Conservation (phyloP, 257 asterid species). For the Ocimum tenuiflorum region DNA sequence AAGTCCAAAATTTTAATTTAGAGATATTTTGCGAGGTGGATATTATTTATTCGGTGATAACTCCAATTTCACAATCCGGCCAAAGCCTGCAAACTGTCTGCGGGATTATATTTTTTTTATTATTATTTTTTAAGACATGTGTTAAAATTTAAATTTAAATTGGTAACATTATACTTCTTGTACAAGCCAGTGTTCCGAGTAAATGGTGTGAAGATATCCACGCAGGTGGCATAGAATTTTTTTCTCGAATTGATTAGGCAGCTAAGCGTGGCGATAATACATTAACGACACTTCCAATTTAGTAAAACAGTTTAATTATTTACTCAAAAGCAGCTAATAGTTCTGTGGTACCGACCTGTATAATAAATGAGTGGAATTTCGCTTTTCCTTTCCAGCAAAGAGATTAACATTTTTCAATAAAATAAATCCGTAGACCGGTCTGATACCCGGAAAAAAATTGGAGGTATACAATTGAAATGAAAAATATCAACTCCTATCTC, state of each 20-base stretch:
- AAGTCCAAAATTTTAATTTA: not conserved
- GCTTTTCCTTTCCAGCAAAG: conserved; percentile 2
- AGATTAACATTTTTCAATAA: not conserved
- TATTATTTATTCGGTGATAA: no score
- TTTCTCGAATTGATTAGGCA: not conserved
- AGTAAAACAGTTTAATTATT: conserved; percentile 11
- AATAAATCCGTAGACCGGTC: not conserved
- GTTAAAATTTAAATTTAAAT: not conserved
- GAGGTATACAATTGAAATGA: no score
- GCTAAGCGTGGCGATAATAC: conserved; percentile 1
- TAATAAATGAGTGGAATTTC: not conserved
- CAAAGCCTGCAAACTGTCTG: conserved; percentile 28
- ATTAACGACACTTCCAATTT: not conserved
- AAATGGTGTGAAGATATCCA: no score
- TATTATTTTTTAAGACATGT: not conserved
- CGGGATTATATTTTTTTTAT: not conserved
- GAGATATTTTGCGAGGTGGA: no score
- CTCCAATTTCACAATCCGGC: conserved; percentile 20
- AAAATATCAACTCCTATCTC: no score
- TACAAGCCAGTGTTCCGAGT: no score
- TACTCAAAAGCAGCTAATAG: conserved; percentile 15
- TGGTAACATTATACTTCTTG: no score
- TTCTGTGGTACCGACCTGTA: conserved; percentile 4
- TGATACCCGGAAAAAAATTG: no score
- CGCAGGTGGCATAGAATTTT: no score